Evolutionary conservation across 2,329 filamentous ascomycete species (phyloP), one percentile per base, ranked within the genome.

Genomic region (Trichoderma koningiopsis): DNA sequence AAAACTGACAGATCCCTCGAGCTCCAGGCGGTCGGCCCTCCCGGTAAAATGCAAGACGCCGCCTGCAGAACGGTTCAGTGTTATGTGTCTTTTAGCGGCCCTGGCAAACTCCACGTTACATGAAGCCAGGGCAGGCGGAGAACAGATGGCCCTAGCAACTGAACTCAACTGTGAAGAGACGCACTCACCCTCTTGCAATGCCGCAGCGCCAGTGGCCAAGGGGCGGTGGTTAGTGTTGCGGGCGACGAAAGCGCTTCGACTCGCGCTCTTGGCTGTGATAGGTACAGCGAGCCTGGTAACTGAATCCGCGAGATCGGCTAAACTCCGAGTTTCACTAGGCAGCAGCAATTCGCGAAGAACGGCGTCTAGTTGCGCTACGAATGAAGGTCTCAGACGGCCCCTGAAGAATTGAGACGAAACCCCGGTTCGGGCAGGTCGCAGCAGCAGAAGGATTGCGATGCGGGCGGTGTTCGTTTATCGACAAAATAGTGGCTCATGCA

Each of bases 351-450:
- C 64, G 37, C 55, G 49, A 52, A 59, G 22, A 33, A 35, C 13
- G 16, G 33, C 10, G 55, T 43, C 61, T 53, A 47, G 27, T 53
- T 35, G 43, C n/a, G 16, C 55, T 24, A 43, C 40, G 19, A 43
- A n/a, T n/a, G 7, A n/a, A 43, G 40, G 40, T n/a, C 40, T 43
- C 40, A n/a, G 40, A 43, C 19, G 40, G 40, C 60, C 60, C 61
- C 43, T 69, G 52, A 62, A 27, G 24, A 61, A 35, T 35, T 35
- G 33, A 47, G 37, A 22, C 47, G 22, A 49, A 49, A 22, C 47
- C 47, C 68, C 43, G 53, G 29, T 65, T 66, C 56, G 55, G 68
- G 68, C 68, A 69, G 68, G 68, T 66, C 22, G 68, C 24, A 65
- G 19, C 27, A 33, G 43, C 24, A n/a, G 31, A 53, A 49, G 59